Percentiles rank a stretch among this genome's conserved stretches.
Conservation (phyloP, 768 basidiomycete species). For the Naganishia vishniacii region DNA sequence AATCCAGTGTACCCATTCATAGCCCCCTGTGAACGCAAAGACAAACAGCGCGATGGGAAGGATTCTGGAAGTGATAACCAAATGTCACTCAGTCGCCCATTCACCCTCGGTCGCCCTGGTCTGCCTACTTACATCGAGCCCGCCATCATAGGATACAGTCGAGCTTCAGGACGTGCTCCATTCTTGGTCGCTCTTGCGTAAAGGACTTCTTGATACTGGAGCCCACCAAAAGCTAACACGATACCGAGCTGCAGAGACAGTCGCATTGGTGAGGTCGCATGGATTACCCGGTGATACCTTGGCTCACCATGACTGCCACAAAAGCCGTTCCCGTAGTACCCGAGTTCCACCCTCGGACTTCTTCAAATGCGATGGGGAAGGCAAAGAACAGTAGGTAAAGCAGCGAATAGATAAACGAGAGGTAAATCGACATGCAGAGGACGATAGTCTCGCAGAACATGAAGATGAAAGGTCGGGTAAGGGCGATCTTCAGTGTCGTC, state of each 20-base stretch:
- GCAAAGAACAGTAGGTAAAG: conserved; percentile 39
- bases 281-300: neutral
- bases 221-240: conserved; percentile 26
- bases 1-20: conserved; percentile 62
- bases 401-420: conserved; percentile 39
- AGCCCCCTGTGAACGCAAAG: conserved; percentile 62
- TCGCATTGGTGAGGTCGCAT: neutral
- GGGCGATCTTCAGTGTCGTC: conserved; percentile 54
- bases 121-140: conserved; percentile 29
- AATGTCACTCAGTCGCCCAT: no score
- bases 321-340: conserved; percentile 36
- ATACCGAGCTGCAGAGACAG: conserved; percentile 29
- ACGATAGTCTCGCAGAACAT: conserved; percentile 37
- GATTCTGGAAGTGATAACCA: no score
- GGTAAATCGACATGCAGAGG: conserved; percentile 36
- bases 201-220: conserved; percentile 38
- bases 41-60: conserved; percentile 66
- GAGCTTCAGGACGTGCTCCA: conserved; percentile 31
- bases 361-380: conserved; percentile 36
- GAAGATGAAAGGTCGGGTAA: conserved; percentile 62
- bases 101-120: no score
- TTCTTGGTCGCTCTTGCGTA: conserved; percentile 29
- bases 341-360: conserved; percentile 31
- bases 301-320: conserved; percentile 33
- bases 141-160: conserved; percentile 41